Percentiles rank a stretch among this genome's conserved stretches.
These are phyloP conservation scores for Gyromitra esculenta DNA, from an alignment of 2,329 filamentous ascomycete species.

Conservation along the genomic window DNA sequence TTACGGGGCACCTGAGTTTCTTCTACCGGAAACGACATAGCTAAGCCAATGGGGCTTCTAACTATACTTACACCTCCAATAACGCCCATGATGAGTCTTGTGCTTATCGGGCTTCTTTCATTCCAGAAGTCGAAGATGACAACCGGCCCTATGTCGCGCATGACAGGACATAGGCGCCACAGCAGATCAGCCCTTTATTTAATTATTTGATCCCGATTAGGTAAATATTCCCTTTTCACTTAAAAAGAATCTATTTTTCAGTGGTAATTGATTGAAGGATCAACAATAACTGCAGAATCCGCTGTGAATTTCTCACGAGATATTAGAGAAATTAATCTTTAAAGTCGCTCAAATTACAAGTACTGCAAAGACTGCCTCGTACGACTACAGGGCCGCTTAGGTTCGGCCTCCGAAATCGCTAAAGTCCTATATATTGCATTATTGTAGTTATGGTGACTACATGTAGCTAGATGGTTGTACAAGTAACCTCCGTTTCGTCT, in stretches of 20 bases:
- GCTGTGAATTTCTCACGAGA: not conserved
- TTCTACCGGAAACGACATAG: conserved; percentile 1
- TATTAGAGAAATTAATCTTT: not conserved
- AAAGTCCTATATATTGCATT: conserved; percentile 1
- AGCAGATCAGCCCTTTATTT: conserved; percentile 17
- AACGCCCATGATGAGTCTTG: conserved; percentile 17
- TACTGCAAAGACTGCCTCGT: conserved; percentile 3
- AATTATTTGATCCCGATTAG: not conserved
- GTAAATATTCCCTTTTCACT: not conserved
- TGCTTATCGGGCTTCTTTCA: conserved; percentile 18
- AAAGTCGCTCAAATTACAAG: not conserved
- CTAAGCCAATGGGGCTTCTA: conserved; percentile 6
- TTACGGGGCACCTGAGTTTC: not conserved
- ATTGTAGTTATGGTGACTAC: conserved; percentile 2
- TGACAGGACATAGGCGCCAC: conserved; percentile 30
- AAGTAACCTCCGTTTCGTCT: conserved; percentile 26
- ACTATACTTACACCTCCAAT: conserved; percentile 15
- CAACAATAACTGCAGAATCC: not conserved
- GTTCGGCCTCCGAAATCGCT: not conserved
- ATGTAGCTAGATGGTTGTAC: conserved; percentile 15
- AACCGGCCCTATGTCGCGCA: conserved; percentile 19
- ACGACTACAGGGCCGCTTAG: not conserved
- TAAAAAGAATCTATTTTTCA: not conserved
- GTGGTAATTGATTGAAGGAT: conserved; percentile 12
- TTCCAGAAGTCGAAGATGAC: not conserved